A percentile compares a stretch with the other conserved stretches of the same genome.
These are phyloP conservation scores for Venturia pyrina DNA, from an alignment of 2,329 filamentous ascomycete species.

Conservation along the genomic window DNA sequence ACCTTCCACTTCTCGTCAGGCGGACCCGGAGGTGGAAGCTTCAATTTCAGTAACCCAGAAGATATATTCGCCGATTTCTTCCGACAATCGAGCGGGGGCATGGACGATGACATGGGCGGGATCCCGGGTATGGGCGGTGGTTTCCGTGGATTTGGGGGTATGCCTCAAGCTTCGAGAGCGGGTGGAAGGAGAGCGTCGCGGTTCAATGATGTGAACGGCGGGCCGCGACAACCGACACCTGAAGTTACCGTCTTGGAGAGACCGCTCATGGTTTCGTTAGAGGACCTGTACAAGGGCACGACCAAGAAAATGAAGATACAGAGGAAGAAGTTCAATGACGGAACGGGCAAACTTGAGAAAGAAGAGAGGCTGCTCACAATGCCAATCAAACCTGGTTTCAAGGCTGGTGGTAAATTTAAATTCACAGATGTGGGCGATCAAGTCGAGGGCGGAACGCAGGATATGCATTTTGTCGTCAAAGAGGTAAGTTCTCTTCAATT, in stretches of 20 bases:
- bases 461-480: conserved; percentile 87
- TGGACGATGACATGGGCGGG: conserved; percentile 37
- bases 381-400: conserved; percentile 88
- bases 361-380: conserved; percentile 90
- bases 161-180: conserved; percentile 14
- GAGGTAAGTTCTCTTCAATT: conserved; percentile 53
- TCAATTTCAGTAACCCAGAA: conserved; percentile 74
- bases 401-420: conserved; percentile 97
- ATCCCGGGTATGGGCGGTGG: conserved; percentile 30
- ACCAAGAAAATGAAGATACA: conserved; percentile 99
- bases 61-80: conserved; percentile 81
- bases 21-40: conserved; percentile 49
- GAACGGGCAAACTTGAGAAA: conserved; percentile 70
- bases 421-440: conserved; percentile 97
- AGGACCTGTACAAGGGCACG: conserved; percentile 78
- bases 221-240: conserved; percentile 49
- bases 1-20: conserved; percentile 58
- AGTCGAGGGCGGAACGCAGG: conserved; percentile 89
- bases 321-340: conserved; percentile 79
- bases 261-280: conserved; percentile 67
- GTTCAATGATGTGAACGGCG: conserved; percentile 22
- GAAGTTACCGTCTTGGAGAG: conserved; percentile 89
- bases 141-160: conserved; percentile 31
- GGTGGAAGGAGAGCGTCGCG: conserved; percentile 25
- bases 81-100: conserved; percentile 43